Evolutionary conservation across 2,329 filamentous ascomycete species (phyloP), one percentile per base, ranked within the genome.

Genomic region (Xylariaceae sp.): DNA sequence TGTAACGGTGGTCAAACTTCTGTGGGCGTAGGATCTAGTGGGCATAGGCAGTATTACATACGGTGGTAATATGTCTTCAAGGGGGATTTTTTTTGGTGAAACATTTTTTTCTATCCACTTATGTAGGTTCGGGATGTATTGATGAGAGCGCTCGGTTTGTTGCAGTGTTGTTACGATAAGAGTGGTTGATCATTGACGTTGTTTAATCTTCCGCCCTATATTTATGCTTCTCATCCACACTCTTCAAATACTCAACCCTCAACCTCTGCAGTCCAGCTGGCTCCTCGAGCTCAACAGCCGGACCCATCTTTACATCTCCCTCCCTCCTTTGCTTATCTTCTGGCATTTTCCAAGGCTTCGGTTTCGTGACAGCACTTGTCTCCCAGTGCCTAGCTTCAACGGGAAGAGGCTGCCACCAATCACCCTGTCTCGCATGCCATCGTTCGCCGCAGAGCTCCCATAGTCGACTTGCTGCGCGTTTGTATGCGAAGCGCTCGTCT

Each of bases 401-500:
- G 0, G 84, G 79, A 38, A 91, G 64, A 2, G 88, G 88, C 55
- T 79, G 79, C 81, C 86, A 87, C 88, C 88, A 92, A 7, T 70
- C 76, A 6, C 79, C 80, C 4, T 71, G 73, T 43, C 87, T 72
- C 2, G 77, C 77, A 73, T 90, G 89, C 89, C 89, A 93, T 55
- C 79, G 74, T 36, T 75, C 76, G 16, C 87, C 83, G 67, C 88
- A 93, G 66, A 94, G 83, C 71, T 94, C 88, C 89, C 88, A 94
- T 3, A 94, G 72, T n/a, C 89, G 75, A 58, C 86, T 89, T 41
- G 83, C 77, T 2, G 89, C 89, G 19, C 89, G 78, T 69, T 89
- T 89, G 61, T 90, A 92, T 0, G 89, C 89, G 66, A 94, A 94
- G 12, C 83, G 77, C 68, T 93, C 89, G 66, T 93, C 89, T 66